Conservation (phyloP, 495 filamentous ascomycete genomes). For the Elaphomyces granulatus region DNA sequence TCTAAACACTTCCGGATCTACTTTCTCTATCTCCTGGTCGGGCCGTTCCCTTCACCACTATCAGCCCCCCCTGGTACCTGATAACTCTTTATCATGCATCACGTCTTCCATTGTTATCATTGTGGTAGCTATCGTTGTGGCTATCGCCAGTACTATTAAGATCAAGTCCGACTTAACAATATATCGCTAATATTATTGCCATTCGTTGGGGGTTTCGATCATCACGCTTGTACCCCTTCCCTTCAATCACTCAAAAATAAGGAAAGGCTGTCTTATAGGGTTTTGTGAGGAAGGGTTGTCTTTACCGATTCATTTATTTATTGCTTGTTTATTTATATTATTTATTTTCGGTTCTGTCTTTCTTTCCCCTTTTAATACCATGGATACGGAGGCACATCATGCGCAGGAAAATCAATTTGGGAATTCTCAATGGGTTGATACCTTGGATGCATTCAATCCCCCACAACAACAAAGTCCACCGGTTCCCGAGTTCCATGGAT, state of each 20-base stretch:
- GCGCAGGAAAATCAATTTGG: slow-evolving; percentile 32
- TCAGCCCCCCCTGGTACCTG: background rate
- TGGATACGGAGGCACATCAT: slow-evolving; percentile 34
- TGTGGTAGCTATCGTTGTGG: background rate
- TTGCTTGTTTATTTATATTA: too few species aligned
- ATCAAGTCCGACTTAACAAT: too few species aligned
- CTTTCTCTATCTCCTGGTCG: background rate
- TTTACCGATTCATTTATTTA: too few species aligned
- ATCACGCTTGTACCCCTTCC: slow-evolving; percentile 7
- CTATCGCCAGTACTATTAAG: background rate
- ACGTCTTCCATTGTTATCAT: background rate
- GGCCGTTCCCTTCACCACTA: background rate
- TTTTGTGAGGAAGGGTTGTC: too few species aligned
- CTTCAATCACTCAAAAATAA: background rate
- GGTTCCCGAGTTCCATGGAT: slow-evolving; percentile 30
- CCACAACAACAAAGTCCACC: slow-evolving; percentile 31
- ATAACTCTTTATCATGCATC: background rate
- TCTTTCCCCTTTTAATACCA: slow-evolving; percentile 11
- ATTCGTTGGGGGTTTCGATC: too few species aligned
- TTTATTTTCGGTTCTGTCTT: slow-evolving; percentile 13
- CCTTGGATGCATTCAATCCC: slow-evolving; percentile 24
- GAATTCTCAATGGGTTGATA: slow-evolving; percentile 39
- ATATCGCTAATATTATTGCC: too few species aligned
- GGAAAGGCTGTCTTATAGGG: background rate
- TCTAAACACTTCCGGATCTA: slow-evolving; percentile 1